These are phyloP conservation scores for Yamadazyma philogaea DNA, from an alignment of 805 yeast species.

Conservation along the genomic window DNA sequence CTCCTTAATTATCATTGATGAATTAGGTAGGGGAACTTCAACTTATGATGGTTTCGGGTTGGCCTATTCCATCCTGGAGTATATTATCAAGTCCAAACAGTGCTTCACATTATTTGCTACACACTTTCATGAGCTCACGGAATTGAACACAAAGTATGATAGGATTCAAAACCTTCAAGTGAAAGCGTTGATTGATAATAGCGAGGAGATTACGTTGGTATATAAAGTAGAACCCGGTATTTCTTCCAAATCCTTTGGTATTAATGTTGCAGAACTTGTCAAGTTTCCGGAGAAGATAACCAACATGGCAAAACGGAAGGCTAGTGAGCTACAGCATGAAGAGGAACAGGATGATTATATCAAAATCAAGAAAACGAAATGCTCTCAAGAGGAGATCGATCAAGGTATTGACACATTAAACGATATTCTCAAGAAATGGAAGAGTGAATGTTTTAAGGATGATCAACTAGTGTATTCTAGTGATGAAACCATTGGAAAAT, in stretches of 20 bases:
- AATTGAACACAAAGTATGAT: slow-evolving; percentile 56
- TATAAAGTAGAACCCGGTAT: slow-evolving; percentile 97
- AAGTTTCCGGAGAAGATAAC: slow-evolving; percentile 88
- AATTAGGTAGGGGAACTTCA: slow-evolving; percentile 87
- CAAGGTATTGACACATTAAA: slow-evolving; percentile 52
- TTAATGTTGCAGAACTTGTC: slow-evolving; percentile 95
- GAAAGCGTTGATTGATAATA: slow-evolving; percentile 76
- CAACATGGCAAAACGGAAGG: slow-evolving; percentile 93
- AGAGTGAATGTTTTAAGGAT: slow-evolving; percentile 34
- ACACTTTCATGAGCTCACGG: slow-evolving; percentile 94
- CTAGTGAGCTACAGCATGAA: slow-evolving; percentile 74
- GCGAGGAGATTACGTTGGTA: slow-evolving; percentile 74
- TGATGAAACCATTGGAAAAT: slow-evolving; percentile 33
- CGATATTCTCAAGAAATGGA: slow-evolving; percentile 56
- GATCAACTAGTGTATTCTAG: slow-evolving; percentile 25
- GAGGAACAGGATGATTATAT: slow-evolving; percentile 39
- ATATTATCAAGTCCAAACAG: slow-evolving; percentile 63
- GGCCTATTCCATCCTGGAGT: slow-evolving; percentile 94
- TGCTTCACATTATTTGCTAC: slow-evolving; percentile 93
- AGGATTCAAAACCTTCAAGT: slow-evolving; percentile 85
- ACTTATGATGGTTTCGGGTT: slow-evolving; percentile 96
- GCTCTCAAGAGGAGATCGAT: slow-evolving; percentile 49
- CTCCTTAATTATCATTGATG: slow-evolving; percentile 87
- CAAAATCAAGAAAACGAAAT: slow-evolving; percentile 48
- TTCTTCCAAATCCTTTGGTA: slow-evolving; percentile 94